These are phyloP conservation scores for Senna tora DNA, from an alignment of 306 rosid genomes.

Conservation along the genomic window DNA sequence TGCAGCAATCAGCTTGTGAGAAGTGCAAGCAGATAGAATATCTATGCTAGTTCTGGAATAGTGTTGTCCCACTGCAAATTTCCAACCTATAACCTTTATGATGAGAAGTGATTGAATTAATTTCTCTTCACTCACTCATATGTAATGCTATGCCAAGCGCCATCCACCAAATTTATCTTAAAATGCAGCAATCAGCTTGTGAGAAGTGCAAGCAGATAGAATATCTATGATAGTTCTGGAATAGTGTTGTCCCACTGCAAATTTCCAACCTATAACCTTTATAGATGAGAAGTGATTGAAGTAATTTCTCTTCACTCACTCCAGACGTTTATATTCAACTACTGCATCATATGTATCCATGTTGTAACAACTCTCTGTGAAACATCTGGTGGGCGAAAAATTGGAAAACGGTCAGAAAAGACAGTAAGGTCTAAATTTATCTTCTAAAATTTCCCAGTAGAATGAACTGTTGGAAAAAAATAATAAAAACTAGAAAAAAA, in stretches of 20 bases:
- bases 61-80: neutral
- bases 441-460: neutral
- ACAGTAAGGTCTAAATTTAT: neutral
- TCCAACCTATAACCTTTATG: neutral
- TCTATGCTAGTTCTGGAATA: neutral
- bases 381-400: constrained; percentile 47
- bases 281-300: neutral
- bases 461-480: neutral
- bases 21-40: neutral
- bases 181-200: neutral
- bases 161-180: neutral
- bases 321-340: constrained; percentile 43
- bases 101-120: neutral
- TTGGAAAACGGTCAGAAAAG: neutral
- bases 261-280: neutral
- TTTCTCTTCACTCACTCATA: constrained; percentile 24
- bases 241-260: neutral
- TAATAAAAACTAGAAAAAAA: neutral
- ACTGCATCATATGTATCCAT: constrained; percentile 66
- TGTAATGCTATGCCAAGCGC: neutral
- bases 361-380: constrained; percentile 52
- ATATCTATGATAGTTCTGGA: neutral
- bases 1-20: neutral
- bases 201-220: neutral
- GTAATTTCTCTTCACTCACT: constrained; percentile 21